These are phyloP conservation scores for Inga oerstediana DNA, from an alignment of 306 rosid species.

Conservation along the genomic window DNA sequence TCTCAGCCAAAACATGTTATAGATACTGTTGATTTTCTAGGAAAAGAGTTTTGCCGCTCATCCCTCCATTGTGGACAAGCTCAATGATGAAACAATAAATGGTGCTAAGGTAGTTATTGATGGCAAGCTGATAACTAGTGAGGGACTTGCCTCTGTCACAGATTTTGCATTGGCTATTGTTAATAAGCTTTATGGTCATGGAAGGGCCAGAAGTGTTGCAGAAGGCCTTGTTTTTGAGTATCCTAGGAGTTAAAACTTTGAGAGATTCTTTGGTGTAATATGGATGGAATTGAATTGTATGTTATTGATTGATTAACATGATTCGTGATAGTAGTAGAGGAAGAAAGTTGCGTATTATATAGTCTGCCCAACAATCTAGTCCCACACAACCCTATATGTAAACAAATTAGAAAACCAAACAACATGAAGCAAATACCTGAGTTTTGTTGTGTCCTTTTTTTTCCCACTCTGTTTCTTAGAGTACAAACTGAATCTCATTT, in stretches of 20 bases:
- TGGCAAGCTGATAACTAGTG: conserved; percentile 84
- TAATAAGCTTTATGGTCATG: conserved; percentile 77
- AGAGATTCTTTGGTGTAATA: background rate
- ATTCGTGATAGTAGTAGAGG: background rate
- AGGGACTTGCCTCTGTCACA: conserved; percentile 70
- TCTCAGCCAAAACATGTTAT: background rate
- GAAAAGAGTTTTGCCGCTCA: conserved; percentile 68
- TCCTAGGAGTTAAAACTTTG: conserved; percentile 46
- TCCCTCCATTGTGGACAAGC: conserved; percentile 48
- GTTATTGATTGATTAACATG: background rate
- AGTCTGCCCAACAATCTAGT: conserved; percentile 19
- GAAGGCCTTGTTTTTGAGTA: conserved; percentile 87
- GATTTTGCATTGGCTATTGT: conserved; percentile 82
- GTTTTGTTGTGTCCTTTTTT: background rate
- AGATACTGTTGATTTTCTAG: conserved; percentile 43
- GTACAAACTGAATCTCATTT: conserved; percentile 35
- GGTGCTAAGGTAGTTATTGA: conserved; percentile 78
- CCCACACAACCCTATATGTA: background rate
- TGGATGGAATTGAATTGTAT: background rate
- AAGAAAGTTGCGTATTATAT: background rate
- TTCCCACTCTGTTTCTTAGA: conserved; percentile 23
- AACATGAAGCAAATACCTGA: conserved; percentile 29
- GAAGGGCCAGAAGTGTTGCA: conserved; percentile 94
- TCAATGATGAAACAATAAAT: conserved; percentile 47
- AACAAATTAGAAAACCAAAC: conserved; percentile 16